These are phyloP conservation scores for Pyrenophora seminiperda DNA, from an alignment of 2,329 filamentous ascomycete species.

Conservation along the genomic window DNA sequence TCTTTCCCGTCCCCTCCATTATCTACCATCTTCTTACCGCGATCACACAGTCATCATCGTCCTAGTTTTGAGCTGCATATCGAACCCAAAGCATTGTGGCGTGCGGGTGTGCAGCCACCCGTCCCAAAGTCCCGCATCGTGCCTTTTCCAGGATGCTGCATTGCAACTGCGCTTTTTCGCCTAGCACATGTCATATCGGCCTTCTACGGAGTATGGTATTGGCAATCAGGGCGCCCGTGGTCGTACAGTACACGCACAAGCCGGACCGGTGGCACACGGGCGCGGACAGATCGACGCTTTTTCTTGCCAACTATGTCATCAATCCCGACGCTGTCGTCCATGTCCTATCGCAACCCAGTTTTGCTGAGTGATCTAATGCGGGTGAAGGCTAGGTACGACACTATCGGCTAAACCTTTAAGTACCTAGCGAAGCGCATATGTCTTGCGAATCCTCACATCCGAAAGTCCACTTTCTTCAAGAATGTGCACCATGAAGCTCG, in stretches of 20 bases:
- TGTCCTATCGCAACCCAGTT: background rate
- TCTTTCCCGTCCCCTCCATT: conserved; percentile 2
- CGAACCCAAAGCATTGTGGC: background rate
- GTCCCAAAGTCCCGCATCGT: background rate
- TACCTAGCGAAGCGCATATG: background rate
- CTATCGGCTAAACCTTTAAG: conserved; percentile 1
- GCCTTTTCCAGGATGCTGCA: conserved; percentile 2
- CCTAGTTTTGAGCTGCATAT: background rate
- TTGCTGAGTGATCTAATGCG: conserved; percentile 4
- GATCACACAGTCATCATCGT: background rate
- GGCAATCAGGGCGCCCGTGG: background rate
- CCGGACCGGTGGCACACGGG: conserved; percentile 1
- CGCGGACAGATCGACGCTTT: background rate
- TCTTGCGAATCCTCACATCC: background rate
- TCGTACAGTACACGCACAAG: background rate
- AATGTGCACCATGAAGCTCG: conserved; percentile 6
- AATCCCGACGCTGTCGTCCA: background rate
- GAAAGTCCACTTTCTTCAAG: background rate
- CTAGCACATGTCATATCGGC: background rate
- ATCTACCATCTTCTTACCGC: background rate
- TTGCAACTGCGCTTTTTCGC: background rate
- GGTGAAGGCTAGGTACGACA: background rate
- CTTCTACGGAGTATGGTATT: background rate
- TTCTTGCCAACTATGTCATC: background rate
- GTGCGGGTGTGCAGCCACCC: too few species aligned